Conservation (phyloP, 305 asterid species). For the Fraxinus xanthoxyloides region DNA sequence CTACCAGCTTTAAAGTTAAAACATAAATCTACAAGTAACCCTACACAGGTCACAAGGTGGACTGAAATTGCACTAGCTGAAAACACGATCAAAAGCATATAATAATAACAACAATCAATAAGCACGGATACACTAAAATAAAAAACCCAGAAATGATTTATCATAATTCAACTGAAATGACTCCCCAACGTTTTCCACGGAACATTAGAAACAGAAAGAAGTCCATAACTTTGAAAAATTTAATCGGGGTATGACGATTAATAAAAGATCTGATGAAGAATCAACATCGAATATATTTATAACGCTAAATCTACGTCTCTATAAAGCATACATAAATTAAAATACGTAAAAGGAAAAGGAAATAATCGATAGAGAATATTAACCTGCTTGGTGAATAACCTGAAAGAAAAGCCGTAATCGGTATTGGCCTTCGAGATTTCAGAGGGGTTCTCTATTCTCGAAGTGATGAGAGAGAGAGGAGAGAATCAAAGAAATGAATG, state of each 20-base stretch:
- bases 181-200: not conserved
- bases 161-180: not conserved
- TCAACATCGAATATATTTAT: not conserved
- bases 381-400: not conserved
- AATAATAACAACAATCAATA: not conserved
- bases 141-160: slow-evolving; percentile 18
- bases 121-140: not conserved
- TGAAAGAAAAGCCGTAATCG: not conserved
- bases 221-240: not conserved
- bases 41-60: not conserved
- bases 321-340: not conserved
- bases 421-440: not conserved
- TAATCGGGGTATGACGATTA: slow-evolving; percentile 4
- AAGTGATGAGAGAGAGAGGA: not conserved
- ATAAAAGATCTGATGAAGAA: slow-evolving; percentile 32
- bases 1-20: not conserved
- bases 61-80: not conserved
- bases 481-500: not conserved
- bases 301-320: slow-evolving; percentile 20
- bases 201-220: not conserved
- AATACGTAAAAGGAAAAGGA: not conserved
- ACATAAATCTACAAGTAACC: not conserved
- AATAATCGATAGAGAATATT: not conserved
- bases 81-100: not conserved
- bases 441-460: not conserved